Evolutionary conservation across 2,329 filamentous ascomycete genomes (phyloP).

Genomic region (Aspergillus phoenicis): DNA sequence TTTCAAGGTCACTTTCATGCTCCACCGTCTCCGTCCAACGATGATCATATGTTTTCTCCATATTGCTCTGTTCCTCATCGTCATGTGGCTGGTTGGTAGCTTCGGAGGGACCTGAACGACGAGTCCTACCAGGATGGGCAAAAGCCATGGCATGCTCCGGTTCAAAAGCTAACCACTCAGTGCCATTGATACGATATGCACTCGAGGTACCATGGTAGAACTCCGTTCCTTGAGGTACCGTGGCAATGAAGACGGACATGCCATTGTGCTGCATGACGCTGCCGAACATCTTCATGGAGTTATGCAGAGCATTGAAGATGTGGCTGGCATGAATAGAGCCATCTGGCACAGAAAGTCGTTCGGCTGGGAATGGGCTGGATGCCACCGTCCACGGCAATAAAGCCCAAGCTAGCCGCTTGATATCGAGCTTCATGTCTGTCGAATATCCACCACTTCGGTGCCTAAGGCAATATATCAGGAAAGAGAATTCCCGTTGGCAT

Average conservation of each 20-base stretch:
- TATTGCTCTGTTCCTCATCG: background rate
- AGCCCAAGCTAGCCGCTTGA: background rate
- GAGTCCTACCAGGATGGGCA: background rate
- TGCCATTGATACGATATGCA: background rate
- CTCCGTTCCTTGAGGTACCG: background rate
- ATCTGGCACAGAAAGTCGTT: background rate
- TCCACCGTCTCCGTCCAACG: background rate
- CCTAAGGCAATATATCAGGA: background rate
- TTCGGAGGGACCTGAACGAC: background rate
- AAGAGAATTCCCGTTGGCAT: background rate
- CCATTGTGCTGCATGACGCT: background rate
- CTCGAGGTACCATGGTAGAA: background rate
- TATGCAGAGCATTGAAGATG: background rate
- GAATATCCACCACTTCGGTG: background rate
- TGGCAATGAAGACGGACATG: background rate
- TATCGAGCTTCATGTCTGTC: background rate
- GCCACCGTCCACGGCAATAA: background rate
- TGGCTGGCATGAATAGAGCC: background rate
- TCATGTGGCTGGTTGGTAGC: background rate
- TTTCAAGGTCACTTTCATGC: background rate
- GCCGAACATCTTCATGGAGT: conserved; percentile 2
- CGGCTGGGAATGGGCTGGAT: background rate
- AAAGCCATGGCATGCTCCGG: conserved; percentile 2
- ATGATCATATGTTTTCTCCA: background rate
- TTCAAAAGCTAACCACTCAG: background rate